Percentiles rank a stretch among this genome's conserved stretches.
These are phyloP conservation scores for Trapa incisa DNA, from an alignment of 345 rosid species.

Conservation along the genomic window DNA sequence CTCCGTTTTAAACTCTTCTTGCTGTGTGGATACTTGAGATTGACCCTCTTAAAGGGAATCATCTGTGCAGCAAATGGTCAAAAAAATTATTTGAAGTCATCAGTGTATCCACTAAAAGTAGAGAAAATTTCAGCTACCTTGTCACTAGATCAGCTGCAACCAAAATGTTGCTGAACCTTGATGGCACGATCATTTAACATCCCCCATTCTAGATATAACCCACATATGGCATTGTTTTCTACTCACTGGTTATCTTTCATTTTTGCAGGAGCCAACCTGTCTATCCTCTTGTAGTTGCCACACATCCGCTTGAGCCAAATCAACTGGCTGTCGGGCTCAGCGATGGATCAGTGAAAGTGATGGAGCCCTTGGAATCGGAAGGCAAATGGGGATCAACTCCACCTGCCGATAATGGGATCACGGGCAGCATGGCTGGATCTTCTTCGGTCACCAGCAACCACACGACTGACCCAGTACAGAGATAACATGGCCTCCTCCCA, in stretches of 20 bases:
- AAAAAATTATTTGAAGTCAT: too few species aligned
- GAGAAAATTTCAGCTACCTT: too few species aligned
- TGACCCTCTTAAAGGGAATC: too few species aligned
- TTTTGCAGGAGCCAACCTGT: constrained; percentile 44
- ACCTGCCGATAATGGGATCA: constrained; percentile 50
- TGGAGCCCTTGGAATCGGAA: constrained; percentile 61
- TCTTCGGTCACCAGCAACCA: constrained; percentile 75
- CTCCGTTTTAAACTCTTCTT: neutral
- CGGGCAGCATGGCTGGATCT: constrained; percentile 48
- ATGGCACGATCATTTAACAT: too few species aligned
- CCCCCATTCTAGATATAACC: too few species aligned
- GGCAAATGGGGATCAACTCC: constrained; percentile 64
- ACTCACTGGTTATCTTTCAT: neutral
- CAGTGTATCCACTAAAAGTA: too few species aligned
- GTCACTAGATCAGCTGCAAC: too few species aligned
- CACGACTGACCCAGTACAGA: constrained; percentile 55
- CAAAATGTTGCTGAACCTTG: too few species aligned
- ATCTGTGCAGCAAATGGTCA: too few species aligned
- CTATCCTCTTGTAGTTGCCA: constrained; percentile 58
- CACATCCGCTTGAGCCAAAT: constrained; percentile 65
- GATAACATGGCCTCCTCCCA: constrained; percentile 22
- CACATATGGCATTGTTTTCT: neutral
- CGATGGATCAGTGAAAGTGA: constrained; percentile 58
- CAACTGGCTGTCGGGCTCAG: constrained; percentile 64
- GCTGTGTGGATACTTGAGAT: too few species aligned